Evolutionary conservation across 257 asterid genomes (phyloP), one percentile per base, ranked within the genome.

Genomic region (Leptodermis oblonga): DNA sequence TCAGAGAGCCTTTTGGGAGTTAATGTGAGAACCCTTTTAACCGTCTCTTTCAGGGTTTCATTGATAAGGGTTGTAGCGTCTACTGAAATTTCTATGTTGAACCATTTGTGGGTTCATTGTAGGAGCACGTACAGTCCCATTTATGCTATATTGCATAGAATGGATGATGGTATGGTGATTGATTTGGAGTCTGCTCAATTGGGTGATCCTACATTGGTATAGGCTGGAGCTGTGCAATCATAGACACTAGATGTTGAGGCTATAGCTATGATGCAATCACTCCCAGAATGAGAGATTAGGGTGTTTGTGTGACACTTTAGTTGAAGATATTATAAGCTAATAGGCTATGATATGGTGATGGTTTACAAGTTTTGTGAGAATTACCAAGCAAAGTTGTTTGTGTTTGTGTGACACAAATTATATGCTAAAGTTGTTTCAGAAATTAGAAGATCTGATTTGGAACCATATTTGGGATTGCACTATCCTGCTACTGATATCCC

Each of bases 401-500:
- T n/a, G n/a, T n/a, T n/a, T n/a, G n/a, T n/a, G n/a, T n/a, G n/a
- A n/a, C n/a, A n/a, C n/a, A n/a, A n/a, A n/a, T n/a, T n/a, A n/a
- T n/a, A n/a, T 23, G 92, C 90, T 18, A 90, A 87, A 73, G 80
- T 89, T 49, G 74, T 89, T 71, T 78, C 92, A 0, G 92, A 89
- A 63, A 82, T 82, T 62, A 79, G 82, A 54, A 66, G 86, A 77
- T 70, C 89, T 0, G 90, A 83, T 3, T 82, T 89, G 52, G 95
- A 85, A 23, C 86, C 92, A 13, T 89, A 84, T 74, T 60, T 87
- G 23, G 90, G 96, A 1, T 25, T 87, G 80, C 95, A 85, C 73
- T 87, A 89, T 73, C 95, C 96, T 28, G 89, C 96, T 5, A 82
- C 82, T 0, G 93, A 88, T 80, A 74, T 88, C 30, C 93, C 93